A percentile compares a stretch with the other conserved stretches of the same genome.
These are phyloP conservation scores for Kentomonas sorsogonicus DNA, from an alignment of 208 protist species.

Conservation along the genomic window DNA sequence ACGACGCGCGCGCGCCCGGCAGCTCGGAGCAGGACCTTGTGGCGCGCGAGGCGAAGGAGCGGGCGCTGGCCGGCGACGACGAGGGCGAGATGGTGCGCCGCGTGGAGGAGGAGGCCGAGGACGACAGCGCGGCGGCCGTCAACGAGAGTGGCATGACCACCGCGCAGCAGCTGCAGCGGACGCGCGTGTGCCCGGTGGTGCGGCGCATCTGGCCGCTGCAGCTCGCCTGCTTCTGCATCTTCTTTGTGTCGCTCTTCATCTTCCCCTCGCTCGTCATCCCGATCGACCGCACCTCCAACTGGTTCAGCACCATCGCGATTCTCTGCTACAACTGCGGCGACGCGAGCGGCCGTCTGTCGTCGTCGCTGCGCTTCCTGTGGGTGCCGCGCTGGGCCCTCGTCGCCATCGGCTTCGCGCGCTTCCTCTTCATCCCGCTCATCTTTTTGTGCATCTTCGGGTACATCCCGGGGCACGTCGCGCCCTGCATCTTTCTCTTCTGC, in stretches of 20 bases:
- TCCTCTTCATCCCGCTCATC: conserved; percentile 62
- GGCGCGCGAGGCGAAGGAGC: conserved; percentile 13
- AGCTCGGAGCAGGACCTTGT: background rate
- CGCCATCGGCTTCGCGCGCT: conserved; percentile 29
- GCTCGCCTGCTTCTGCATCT: conserved; percentile 50
- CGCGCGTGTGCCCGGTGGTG: conserved; percentile 30
- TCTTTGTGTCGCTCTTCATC: conserved; percentile 49
- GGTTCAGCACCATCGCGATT: conserved; percentile 80
- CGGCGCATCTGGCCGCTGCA: conserved; percentile 67
- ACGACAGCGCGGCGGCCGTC: background rate
- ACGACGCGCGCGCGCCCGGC: conserved; percentile 1
- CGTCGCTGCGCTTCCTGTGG: conserved; percentile 48
- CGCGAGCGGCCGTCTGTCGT: conserved; percentile 50
- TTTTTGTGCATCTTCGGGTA: conserved; percentile 77
- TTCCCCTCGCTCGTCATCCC: conserved; percentile 71
- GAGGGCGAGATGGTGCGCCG: conserved; percentile 27
- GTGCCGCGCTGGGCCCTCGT: conserved; percentile 38
- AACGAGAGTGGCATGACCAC: conserved; percentile 38
- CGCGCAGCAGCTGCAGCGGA: conserved; percentile 54
- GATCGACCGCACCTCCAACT: conserved; percentile 26
- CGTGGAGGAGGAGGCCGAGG: conserved; percentile 12
- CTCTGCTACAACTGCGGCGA: conserved; percentile 81
- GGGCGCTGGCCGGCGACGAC: conserved; percentile 13
- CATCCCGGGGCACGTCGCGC: conserved; percentile 58
- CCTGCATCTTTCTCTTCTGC: conserved; percentile 50